A percentile compares a stretch with the other conserved stretches of the same genome.
Conservation (phyloP, 495 filamentous ascomycete species). For the Penicillium paxilli region DNA sequence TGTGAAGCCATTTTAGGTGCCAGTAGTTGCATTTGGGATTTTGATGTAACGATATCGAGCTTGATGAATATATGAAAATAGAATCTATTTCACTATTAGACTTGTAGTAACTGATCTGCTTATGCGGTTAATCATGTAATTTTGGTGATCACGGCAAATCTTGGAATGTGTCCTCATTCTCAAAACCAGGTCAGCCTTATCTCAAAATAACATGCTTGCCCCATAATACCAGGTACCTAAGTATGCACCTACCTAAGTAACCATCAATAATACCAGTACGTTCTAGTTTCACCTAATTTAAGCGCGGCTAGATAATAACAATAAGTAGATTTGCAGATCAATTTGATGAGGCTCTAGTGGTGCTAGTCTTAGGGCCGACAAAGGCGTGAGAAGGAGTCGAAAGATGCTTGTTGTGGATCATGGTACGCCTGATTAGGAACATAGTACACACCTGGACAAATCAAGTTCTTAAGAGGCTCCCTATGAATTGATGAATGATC, state of each 20-base stretch:
- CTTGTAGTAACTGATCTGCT: too few relatives aligned
- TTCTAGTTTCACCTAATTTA: not conserved
- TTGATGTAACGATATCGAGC: slow-evolving; percentile 5
- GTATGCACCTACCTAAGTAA: too few relatives aligned
- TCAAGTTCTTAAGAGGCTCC: too few relatives aligned
- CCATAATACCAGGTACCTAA: too few relatives aligned
- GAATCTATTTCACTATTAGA: not conserved
- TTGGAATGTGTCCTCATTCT: not conserved
- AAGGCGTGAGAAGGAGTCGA: not conserved
- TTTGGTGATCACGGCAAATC: not conserved
- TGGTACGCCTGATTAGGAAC: not conserved
- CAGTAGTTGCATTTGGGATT: not conserved
- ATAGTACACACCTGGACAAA: too few relatives aligned
- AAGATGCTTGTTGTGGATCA: not conserved
- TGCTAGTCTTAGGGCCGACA: not conserved
- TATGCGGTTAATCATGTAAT: too few relatives aligned
- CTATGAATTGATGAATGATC: too few relatives aligned
- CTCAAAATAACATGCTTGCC: not conserved
- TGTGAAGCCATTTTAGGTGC: slow-evolving; percentile 46
- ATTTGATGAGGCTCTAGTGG: not conserved
- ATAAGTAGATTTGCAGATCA: not conserved
- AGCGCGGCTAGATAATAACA: not conserved
- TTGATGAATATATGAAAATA: slow-evolving; percentile 2
- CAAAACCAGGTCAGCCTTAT: not conserved
- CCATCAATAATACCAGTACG: too few relatives aligned